These are phyloP conservation scores for Rhynchosporium graminicola DNA, from an alignment of 2,329 filamentous ascomycete species.

Conservation along the genomic window DNA sequence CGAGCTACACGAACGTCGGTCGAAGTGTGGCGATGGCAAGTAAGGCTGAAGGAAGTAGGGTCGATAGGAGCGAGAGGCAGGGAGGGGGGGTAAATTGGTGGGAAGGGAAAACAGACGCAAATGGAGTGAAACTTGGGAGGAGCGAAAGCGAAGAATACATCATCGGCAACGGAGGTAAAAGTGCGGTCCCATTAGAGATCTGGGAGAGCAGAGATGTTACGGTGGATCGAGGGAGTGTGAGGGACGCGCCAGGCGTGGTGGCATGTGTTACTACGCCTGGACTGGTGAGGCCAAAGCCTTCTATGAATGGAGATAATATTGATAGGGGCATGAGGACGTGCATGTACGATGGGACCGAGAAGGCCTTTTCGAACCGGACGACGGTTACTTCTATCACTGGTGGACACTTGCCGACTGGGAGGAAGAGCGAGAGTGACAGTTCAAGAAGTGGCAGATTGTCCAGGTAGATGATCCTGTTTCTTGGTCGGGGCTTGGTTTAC, in stretches of 20 bases:
- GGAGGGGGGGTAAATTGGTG: slow-evolving; percentile 24
- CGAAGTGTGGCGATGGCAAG: background rate
- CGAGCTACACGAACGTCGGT: slow-evolving; percentile 13
- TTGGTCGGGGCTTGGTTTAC: too few relatives aligned
- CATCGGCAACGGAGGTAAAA: slow-evolving; percentile 13
- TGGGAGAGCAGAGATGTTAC: slow-evolving; percentile 32
- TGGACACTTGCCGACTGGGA: background rate
- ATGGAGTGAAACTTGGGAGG: slow-evolving; percentile 16
- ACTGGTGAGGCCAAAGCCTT: background rate
- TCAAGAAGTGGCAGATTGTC: slow-evolving; percentile 12
- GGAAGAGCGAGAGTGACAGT: slow-evolving; percentile 23
- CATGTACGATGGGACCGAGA: slow-evolving; percentile 21
- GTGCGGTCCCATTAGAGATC: slow-evolving; percentile 29
- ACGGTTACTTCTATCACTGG: slow-evolving; percentile 9
- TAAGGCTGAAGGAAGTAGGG: slow-evolving; percentile 8
- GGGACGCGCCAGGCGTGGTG: background rate
- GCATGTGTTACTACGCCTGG: background rate
- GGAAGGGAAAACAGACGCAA: slow-evolving; percentile 20
- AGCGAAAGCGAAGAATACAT: slow-evolving; percentile 34
- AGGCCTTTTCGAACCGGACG: slow-evolving; percentile 17
- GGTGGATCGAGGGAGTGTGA: slow-evolving; percentile 27
- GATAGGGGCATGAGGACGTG: slow-evolving; percentile 15
- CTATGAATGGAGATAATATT: background rate
- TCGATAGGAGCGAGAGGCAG: background rate
- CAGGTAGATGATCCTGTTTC: background rate